Evolutionary conservation across 306 rosid genomes (phyloP).

Genomic region (Spatholobus suberectus): DNA sequence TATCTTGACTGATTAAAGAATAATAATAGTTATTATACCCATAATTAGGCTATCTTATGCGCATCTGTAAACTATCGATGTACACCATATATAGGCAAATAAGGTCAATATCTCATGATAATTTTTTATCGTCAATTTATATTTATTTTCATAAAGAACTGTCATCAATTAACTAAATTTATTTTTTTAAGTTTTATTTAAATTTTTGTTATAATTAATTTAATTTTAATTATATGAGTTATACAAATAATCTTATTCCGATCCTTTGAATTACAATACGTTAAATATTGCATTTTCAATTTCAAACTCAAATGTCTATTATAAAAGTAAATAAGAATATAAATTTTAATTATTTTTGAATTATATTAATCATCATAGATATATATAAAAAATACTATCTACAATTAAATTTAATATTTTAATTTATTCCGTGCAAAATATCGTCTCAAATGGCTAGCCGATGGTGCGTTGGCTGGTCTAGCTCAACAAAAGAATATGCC

Average conservation of each 20-base stretch:
- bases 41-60: neutral
- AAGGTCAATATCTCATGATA: neutral
- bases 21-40: neutral
- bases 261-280: neutral
- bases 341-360: neutral
- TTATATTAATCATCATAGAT: neutral
- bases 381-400: neutral
- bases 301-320: neutral
- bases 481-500: constrained; percentile 4
- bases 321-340: neutral
- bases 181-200: neutral
- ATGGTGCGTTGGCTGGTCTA: neutral
- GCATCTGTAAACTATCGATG: neutral
- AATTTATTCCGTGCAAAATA: neutral
- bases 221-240: neutral
- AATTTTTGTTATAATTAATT: neutral
- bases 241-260: neutral
- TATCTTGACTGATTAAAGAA: neutral
- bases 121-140: neutral
- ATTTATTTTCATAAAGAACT: neutral
- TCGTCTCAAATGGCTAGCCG: neutral
- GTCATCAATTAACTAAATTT: neutral
- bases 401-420: neutral
- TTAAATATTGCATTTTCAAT: neutral
- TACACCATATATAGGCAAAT: neutral